Percentiles rank a stretch among this genome's conserved stretches.
These are phyloP conservation scores for Ambrosiella cleistominuta DNA, from an alignment of 2,329 filamentous ascomycete genomes.

Conservation along the genomic window DNA sequence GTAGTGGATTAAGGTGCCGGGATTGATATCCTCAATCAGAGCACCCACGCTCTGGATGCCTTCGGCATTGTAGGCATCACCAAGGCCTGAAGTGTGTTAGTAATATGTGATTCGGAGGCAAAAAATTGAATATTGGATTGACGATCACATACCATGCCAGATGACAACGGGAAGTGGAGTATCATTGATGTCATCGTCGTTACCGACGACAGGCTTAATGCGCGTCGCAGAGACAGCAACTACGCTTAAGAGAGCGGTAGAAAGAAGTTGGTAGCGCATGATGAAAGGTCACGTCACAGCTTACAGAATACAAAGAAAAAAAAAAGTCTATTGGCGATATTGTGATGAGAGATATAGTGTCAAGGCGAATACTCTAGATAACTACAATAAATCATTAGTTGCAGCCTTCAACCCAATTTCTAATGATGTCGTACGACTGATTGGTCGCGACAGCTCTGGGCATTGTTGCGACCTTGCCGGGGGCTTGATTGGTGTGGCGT, in stretches of 20 bases:
- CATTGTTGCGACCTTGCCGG: neutral
- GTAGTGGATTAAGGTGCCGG: constrained; percentile 69
- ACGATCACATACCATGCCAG: constrained; percentile 52
- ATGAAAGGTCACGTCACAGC: neutral
- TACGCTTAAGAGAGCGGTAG: constrained; percentile 3
- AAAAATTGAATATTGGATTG: neutral
- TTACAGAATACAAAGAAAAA: neutral
- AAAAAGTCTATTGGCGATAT: neutral
- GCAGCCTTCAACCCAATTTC: neutral
- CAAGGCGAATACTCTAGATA: too few species aligned
- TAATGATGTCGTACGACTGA: neutral
- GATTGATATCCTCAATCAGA: constrained; percentile 56
- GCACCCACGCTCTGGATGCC: constrained; percentile 54
- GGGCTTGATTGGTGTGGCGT: neutral
- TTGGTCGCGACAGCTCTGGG: neutral
- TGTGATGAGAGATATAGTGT: neutral
- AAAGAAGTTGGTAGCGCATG: constrained; percentile 9
- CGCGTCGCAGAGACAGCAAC: constrained; percentile 19
- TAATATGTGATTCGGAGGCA: neutral
- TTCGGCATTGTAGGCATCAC: constrained; percentile 58
- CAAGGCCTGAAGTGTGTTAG: constrained; percentile 27
- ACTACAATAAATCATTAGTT: neutral
- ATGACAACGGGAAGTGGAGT: constrained; percentile 78
- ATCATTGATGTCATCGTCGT: constrained; percentile 24
- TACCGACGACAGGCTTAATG: constrained; percentile 11